Conservation (phyloP, 2,329 filamentous ascomycete genomes). For the Fusarium sp. region DNA sequence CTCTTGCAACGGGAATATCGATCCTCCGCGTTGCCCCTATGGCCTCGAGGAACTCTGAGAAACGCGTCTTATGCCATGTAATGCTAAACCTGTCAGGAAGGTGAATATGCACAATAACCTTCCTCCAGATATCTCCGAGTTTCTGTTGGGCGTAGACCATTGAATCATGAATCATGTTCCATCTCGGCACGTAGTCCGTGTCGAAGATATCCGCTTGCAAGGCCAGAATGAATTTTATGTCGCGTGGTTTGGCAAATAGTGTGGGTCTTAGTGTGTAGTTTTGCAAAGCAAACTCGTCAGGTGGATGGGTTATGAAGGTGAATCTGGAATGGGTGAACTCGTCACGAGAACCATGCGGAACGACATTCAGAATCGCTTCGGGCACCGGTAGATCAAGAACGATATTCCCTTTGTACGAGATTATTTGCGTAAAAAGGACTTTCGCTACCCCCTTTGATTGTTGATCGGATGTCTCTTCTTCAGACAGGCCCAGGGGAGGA, state of each 20-base stretch:
- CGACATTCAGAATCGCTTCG: background rate
- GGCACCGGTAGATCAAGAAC: background rate
- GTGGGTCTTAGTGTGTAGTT: background rate
- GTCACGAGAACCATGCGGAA: background rate
- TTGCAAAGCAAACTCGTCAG: background rate
- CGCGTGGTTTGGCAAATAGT: background rate
- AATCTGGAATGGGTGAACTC: constrained; percentile 11
- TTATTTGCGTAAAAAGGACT: no score
- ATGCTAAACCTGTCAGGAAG: background rate
- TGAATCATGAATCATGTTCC: background rate
- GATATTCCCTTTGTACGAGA: no score
- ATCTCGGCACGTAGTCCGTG: accelerated
- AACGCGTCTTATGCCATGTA: accelerated
- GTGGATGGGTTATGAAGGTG: background rate
- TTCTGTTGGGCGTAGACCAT: background rate
- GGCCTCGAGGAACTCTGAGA: background rate
- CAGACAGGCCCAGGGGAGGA: no score
- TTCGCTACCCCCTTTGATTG: no score
- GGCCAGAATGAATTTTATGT: background rate
- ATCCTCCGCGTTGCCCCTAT: background rate
- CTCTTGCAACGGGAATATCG: background rate
- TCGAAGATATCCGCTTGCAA: accelerated
- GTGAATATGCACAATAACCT: background rate
- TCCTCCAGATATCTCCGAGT: background rate
- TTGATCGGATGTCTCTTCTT: no score